phyloP scores from a whole-genome alignment of 805 yeast species.

The Nakazawaea peltata region DNA sequence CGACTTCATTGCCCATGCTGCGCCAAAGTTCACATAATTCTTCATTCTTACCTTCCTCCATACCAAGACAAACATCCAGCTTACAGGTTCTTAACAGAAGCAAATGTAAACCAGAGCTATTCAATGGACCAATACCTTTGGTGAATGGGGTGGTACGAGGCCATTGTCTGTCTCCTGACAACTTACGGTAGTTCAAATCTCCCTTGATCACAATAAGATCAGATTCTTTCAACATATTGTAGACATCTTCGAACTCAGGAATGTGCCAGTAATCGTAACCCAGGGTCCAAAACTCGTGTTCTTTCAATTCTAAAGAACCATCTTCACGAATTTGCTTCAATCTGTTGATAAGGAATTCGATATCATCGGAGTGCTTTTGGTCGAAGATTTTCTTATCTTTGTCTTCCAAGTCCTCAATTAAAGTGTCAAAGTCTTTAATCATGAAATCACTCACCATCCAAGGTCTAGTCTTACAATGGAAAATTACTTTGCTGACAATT shows the following conservation, averaged over 20 bases:
- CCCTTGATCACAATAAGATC: slow-evolving; percentile 83
- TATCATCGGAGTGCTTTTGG: slow-evolving; percentile 35
- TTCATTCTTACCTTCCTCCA: slow-evolving; percentile 65
- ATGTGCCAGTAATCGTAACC: slow-evolving; percentile 71
- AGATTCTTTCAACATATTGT: slow-evolving; percentile 53
- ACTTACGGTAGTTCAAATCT: slow-evolving; percentile 89
- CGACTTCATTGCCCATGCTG: slow-evolving; percentile 50
- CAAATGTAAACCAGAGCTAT: slow-evolving; percentile 51
- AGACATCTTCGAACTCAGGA: slow-evolving; percentile 38
- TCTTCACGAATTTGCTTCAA: slow-evolving; percentile 32
- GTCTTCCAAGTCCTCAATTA: slow-evolving; percentile 50
- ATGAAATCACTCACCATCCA: slow-evolving; percentile 98
- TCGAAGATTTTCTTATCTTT: slow-evolving; percentile 44
- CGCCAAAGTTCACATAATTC: slow-evolving; percentile 52
- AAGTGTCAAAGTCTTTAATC: slow-evolving; percentile 63
- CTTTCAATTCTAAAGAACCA: slow-evolving; percentile 43
- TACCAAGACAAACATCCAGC: slow-evolving; percentile 91
- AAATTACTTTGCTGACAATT: slow-evolving; percentile 53
- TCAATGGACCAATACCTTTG: slow-evolving; percentile 63
- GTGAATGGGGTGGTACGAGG: slow-evolving; percentile 67
- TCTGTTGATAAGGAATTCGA: slow-evolving; percentile 39
- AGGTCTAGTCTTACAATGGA: slow-evolving; percentile 87
- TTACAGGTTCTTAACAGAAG: slow-evolving; percentile 87
- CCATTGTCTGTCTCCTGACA: slow-evolving; percentile 91
- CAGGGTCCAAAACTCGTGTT: slow-evolving; percentile 83